A percentile compares a stretch with the other conserved stretches of the same genome.
Evolutionary conservation across 805 yeast genomes (phyloP).

Genomic region (Kazachstania africana): DNA sequence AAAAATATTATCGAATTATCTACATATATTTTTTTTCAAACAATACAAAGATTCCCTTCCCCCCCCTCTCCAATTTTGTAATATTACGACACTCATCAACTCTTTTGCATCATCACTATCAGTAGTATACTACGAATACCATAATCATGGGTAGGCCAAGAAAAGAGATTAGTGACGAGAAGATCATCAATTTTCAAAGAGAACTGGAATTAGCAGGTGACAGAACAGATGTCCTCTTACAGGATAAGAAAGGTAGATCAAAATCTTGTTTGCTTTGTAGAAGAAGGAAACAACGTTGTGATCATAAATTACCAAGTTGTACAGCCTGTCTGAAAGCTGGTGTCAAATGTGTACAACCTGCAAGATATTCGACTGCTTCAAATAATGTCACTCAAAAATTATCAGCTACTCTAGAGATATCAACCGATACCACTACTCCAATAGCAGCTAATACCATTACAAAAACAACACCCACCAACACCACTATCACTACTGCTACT

Average conservation of each 20-base stretch:
- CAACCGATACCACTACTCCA: too few species aligned
- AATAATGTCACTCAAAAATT: neutral
- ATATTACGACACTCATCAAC: too few species aligned
- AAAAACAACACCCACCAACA: neutral
- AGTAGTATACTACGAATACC: too few species aligned
- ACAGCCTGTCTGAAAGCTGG: constrained; percentile 57
- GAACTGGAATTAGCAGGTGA: constrained; percentile 27
- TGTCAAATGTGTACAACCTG: constrained; percentile 52
- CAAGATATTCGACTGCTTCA: constrained; percentile 30
- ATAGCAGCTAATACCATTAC: neutral
- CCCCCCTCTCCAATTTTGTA: too few species aligned
- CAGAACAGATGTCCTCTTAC: constrained; percentile 17
- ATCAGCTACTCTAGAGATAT: neutral
- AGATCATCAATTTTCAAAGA: constrained; percentile 23
- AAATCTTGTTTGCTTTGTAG: constrained; percentile 47
- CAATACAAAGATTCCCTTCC: too few species aligned
- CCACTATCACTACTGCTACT: neutral
- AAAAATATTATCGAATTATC: too few species aligned
- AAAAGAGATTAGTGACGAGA: constrained; percentile 25
- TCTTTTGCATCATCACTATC: too few species aligned
- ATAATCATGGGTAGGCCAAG: constrained; percentile 28
- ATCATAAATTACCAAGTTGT: constrained; percentile 52
- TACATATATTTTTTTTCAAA: too few species aligned
- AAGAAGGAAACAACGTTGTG: constrained; percentile 52
- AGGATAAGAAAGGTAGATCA: constrained; percentile 43